Base-by-base conservation (phyloP, 2,329 filamentous ascomycete species). In the Monosporascus sp. region DNA sequence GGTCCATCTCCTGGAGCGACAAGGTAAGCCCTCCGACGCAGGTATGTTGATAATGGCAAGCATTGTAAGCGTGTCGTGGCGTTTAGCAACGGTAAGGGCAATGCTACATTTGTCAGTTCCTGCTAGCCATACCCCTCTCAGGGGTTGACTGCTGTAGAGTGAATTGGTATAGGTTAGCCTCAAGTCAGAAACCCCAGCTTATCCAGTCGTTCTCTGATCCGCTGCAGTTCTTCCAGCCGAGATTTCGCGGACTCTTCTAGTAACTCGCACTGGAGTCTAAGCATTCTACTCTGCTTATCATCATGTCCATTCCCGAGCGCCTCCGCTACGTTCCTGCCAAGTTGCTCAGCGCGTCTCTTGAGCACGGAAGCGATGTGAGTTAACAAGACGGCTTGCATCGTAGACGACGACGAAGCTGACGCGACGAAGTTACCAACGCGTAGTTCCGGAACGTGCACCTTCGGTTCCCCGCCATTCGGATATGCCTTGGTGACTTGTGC, bases 391-490 rank as follows among this genome's bases (percentile, higher is more conserved):
- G 50, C 56, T 44, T 66, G 64, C 63, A 66, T 65, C 2, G 58
- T 57, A 5, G 60, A 61, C 24, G 64, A 57, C 2, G 60, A 56
- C 8, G 60, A 35, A 4, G 54, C 52, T 17, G 58, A 63, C 8
- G 59, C 62, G 19, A 66, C 61, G 31, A 66, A 65, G 22, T 49
- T 61, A 1, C 74, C 74, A 5, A 76, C 68, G 4, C 69, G 68
- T 16, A 75, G 69, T 47, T 74, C 68, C 0, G 73, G 72, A 3
- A 75, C 65, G 19, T 68, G 65, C 38, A 74, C 64, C 6, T 63
- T 62, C 0, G 68, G 70, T 16, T 69, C 65, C 16, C 61, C 54
- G 14, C 63, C 56, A 5, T 57, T 50, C 0, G 69, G 65, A 1
- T 67, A 57, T 1, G 63, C 62, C 0, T 63, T 47, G 7, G 65